Evolutionary conservation across 768 basidiomycete genomes (phyloP), one percentile per base, ranked within the genome.

Genomic region (Plicaturopsis crispa): DNA sequence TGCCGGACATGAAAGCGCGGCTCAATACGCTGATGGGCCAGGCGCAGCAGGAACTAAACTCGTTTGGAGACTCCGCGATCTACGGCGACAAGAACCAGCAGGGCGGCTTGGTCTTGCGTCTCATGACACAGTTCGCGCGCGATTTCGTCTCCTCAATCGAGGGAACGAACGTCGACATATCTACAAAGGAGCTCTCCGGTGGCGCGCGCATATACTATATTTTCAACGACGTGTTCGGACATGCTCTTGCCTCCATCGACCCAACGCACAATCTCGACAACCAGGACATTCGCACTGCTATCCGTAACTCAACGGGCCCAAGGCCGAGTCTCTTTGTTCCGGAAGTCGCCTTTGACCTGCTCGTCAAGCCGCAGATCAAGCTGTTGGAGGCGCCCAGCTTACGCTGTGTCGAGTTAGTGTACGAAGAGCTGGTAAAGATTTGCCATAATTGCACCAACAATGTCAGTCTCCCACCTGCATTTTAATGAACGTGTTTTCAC

Each of bases 141-240:
- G 96, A 99, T 64, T 99, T 97, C 46, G 75, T 98, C 37, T 84
- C 93, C 0, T 94, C 92, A 11, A 96, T 99, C 49, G 96, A 99
- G 49, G 96, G 96, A 39, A 97, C 92, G 11, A 90, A 90, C 40
- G 75, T 94, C 26, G 89, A 96, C 45, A 86, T 98, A 51, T 94
- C 91, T 1, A 99, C 96, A 1, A 99, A 99, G 57, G 96, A 99
- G 57, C 79, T 99, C 12, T 97, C 88, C 5, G 96, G 96, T 30
- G 96, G 96, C 33, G 96, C 96, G 17, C 78, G 96, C 38, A 91
- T 99, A 62, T 98, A 98, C 63, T 98, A 98, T 66, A 98, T 99
- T 57, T 99, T 99, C 75, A 91, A 98, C 56, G 96, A 98, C 52
- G 78, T 98, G 38, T 99, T 98, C 53, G 96, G 96, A 2, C 73